phyloP scores from a whole-genome alignment of 1,139 yeast species.

The Magnusiomyces clavatus region DNA sequence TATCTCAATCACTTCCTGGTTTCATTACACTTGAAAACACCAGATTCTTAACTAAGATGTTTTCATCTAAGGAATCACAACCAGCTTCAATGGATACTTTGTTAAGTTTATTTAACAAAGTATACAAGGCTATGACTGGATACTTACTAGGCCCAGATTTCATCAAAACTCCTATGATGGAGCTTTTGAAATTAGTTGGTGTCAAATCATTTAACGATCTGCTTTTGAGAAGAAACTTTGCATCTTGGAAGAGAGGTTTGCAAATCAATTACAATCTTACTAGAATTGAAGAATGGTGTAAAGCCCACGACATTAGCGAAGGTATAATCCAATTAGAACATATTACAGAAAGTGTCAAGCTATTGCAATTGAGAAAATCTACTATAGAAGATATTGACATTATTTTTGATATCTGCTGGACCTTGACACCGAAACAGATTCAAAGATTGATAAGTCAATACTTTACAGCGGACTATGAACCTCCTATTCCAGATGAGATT shows the following conservation, averaged over 20 bases:
- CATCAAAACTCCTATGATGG: conserved; percentile 77
- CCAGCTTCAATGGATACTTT: conserved; percentile 94
- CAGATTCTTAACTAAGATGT: conserved; percentile 78
- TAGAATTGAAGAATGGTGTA: conserved; percentile 97
- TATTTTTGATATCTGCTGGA: conserved; percentile 90
- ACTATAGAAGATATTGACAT: conserved; percentile 88
- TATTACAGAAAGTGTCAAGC: conserved; percentile 86
- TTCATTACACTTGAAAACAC: conserved; percentile 85
- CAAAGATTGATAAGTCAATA: conserved; percentile 88
- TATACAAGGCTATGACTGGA: conserved; percentile 90
- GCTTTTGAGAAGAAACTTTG: conserved; percentile 88
- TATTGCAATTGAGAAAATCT: conserved; percentile 84
- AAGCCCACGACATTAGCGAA: conserved; percentile 85
- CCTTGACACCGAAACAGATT: conserved; percentile 86
- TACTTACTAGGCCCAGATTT: conserved; percentile 83
- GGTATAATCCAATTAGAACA: conserved; percentile 85
- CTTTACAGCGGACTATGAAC: conserved; percentile 89
- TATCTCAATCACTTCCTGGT: conserved; percentile 94
- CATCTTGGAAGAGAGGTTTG: conserved; percentile 96
- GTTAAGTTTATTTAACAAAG: conserved; percentile 79
- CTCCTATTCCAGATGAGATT: conserved; percentile 82
- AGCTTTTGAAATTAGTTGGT: conserved; percentile 79
- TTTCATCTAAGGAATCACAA: conserved; percentile 48
- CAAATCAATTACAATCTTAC: conserved; percentile 96
- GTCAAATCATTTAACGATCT: conserved; percentile 93